These are phyloP conservation scores for Sporothrix pallida DNA, from an alignment of 2,329 filamentous ascomycete species.

Conservation along the genomic window DNA sequence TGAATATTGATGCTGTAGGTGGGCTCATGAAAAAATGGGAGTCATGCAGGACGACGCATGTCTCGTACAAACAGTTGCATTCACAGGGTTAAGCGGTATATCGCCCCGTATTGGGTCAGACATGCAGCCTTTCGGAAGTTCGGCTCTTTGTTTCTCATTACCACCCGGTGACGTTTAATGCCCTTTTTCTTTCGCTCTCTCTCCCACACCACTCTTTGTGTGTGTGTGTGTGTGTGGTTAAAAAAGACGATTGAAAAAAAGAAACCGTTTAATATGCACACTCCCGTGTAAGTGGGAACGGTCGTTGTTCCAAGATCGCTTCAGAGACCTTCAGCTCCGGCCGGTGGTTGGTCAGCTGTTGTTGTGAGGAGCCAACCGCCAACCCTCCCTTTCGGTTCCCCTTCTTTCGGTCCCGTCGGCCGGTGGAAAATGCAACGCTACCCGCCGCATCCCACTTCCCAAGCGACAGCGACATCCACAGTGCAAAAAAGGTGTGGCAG, in stretches of 20 bases:
- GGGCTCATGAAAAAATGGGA: background rate
- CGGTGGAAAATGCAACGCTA: conserved; percentile 20
- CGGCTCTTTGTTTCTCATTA: background rate
- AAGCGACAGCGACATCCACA: background rate
- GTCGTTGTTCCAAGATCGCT: conserved; percentile 3
- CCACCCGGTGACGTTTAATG: background rate
- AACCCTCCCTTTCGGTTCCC: background rate
- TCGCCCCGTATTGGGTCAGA: background rate
- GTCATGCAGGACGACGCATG: background rate
- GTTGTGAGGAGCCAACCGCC: background rate
- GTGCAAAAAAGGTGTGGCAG: conserved; percentile 10
- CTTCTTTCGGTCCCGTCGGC: background rate
- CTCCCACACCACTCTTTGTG: no score
- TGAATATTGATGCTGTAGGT: background rate
- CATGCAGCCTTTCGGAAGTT: background rate
- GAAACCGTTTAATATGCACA: background rate
- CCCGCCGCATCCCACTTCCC: background rate
- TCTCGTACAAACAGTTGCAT: background rate
- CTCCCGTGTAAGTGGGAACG: conserved; percentile 21
- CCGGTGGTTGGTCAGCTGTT: conserved; percentile 3
- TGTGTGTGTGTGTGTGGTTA: no score
- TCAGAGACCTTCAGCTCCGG: background rate
- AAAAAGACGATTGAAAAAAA: background rate
- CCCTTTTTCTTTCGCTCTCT: background rate
- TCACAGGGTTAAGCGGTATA: background rate